phyloP scores from a whole-genome alignment of 768 basidiomycete species.

The Lactifluus pinguis region DNA sequence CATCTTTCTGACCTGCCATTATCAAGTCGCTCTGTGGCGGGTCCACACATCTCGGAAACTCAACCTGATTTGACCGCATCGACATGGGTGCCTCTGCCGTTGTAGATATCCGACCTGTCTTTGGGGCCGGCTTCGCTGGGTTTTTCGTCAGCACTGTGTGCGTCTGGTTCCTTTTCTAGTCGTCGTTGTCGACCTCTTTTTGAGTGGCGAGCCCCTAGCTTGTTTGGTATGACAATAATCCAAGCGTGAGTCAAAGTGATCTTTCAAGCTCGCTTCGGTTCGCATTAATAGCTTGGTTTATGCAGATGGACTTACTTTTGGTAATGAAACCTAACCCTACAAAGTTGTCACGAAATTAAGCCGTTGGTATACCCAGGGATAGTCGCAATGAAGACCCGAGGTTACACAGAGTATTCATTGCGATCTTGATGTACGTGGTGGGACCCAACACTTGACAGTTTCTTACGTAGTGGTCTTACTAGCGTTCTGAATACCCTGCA shows the following conservation, averaged over 20 bases:
- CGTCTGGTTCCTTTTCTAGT: background rate
- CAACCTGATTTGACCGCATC: background rate
- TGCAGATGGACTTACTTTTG: background rate
- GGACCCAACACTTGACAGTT: no score
- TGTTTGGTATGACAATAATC: background rate
- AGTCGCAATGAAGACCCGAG: background rate
- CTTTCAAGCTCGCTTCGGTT: background rate
- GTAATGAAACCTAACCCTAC: background rate
- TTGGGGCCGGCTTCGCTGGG: background rate
- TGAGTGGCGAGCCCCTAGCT: background rate
- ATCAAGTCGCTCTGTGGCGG: no score
- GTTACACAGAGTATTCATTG: background rate
- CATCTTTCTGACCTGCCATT: no score
- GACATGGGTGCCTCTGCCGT: background rate
- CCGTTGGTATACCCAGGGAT: background rate
- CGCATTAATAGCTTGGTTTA: background rate
- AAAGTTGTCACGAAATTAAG: background rate
- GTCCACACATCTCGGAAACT: no score
- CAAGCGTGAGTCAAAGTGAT: background rate
- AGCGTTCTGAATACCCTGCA: constrained; percentile 39
- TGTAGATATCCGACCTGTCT: background rate
- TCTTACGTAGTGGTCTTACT: background rate
- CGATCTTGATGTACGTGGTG: background rate
- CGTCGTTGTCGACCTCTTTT: background rate
- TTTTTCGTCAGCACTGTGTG: background rate